A percentile compares a stretch with the other conserved stretches of the same genome.
These are phyloP conservation scores for Colletotrichum sp. DNA, from an alignment of 2,329 filamentous ascomycete genomes.

Conservation along the genomic window DNA sequence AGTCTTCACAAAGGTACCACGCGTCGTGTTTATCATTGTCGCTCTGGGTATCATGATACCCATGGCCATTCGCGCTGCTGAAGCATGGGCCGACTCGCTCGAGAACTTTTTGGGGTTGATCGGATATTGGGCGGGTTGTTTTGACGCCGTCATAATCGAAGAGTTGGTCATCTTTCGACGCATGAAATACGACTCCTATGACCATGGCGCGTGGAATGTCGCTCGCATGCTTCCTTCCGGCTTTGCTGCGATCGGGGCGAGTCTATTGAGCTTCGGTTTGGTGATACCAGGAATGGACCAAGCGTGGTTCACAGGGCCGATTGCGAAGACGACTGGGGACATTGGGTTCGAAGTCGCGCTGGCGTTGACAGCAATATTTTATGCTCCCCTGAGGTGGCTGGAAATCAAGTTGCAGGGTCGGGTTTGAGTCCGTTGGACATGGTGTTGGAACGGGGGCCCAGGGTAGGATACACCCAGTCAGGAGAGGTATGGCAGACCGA, in stretches of 20 bases:
- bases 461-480: neutral
- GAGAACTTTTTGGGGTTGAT: slow-evolving; percentile 49
- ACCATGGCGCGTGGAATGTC: slow-evolving; percentile 48
- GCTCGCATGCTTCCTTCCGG: slow-evolving; percentile 44
- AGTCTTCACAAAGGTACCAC: slow-evolving; percentile 39
- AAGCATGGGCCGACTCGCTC: slow-evolving; percentile 42
- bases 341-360: slow-evolving; percentile 51
- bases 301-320: slow-evolving; percentile 47
- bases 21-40: slow-evolving; percentile 43
- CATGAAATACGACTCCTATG: slow-evolving; percentile 43
- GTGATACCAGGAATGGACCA: slow-evolving; percentile 47
- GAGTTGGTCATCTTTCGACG: slow-evolving; percentile 48
- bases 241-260: slow-evolving; percentile 47
- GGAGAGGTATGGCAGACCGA: slow-evolving; percentile 16
- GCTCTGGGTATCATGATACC: slow-evolving; percentile 44
- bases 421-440: slow-evolving; percentile 16
- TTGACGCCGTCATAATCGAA: slow-evolving; percentile 41
- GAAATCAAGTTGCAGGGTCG: slow-evolving; percentile 37
- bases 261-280: slow-evolving; percentile 43
- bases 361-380: slow-evolving; percentile 41
- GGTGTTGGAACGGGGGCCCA: neutral
- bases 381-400: slow-evolving; percentile 41
- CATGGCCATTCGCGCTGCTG: slow-evolving; percentile 42
- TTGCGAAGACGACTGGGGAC: slow-evolving; percentile 46
- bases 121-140: slow-evolving; percentile 50